phyloP scores from a whole-genome alignment of 805 yeast species.

The Candida xyloterini region DNA sequence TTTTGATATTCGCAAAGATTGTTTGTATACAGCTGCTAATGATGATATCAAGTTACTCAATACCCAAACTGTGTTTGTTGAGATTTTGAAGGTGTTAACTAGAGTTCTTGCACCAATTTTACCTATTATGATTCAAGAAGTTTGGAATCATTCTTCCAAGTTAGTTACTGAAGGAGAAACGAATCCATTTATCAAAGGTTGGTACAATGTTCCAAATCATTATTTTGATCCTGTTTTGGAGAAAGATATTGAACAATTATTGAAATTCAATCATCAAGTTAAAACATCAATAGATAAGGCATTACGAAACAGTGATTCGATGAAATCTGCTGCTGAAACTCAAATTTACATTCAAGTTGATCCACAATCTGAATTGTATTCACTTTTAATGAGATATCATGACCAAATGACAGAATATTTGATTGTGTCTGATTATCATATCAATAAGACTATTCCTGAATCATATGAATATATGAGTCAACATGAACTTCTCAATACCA shows the following conservation, averaged over 20 bases:
- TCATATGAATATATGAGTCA: constrained; percentile 27
- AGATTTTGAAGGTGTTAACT: constrained; percentile 59
- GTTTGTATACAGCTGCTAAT: constrained; percentile 66
- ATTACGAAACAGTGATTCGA: constrained; percentile 46
- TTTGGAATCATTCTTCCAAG: constrained; percentile 61
- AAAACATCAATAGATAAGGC: constrained; percentile 55
- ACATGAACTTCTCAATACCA: constrained; percentile 30
- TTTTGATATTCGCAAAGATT: constrained; percentile 83
- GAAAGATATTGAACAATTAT: constrained; percentile 43
- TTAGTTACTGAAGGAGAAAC: constrained; percentile 24
- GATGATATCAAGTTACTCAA: constrained; percentile 50
- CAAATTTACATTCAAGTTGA: constrained; percentile 38
- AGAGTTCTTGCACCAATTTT: constrained; percentile 73
- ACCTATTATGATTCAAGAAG: constrained; percentile 86
- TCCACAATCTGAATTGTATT: neutral
- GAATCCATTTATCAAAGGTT: constrained; percentile 50
- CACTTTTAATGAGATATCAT: constrained; percentile 27
- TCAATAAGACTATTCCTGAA: constrained; percentile 23
- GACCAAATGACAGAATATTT: constrained; percentile 56
- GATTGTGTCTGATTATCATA: constrained; percentile 58
- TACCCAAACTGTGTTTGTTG: constrained; percentile 61
- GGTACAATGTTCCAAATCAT: constrained; percentile 36
- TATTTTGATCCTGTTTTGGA: constrained; percentile 38
- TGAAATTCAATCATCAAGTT: constrained; percentile 47
- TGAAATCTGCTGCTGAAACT: constrained; percentile 60